Base-by-base conservation (phyloP, 2,329 filamentous ascomycete species). In the Pseudogymnoascus sp. region DNA sequence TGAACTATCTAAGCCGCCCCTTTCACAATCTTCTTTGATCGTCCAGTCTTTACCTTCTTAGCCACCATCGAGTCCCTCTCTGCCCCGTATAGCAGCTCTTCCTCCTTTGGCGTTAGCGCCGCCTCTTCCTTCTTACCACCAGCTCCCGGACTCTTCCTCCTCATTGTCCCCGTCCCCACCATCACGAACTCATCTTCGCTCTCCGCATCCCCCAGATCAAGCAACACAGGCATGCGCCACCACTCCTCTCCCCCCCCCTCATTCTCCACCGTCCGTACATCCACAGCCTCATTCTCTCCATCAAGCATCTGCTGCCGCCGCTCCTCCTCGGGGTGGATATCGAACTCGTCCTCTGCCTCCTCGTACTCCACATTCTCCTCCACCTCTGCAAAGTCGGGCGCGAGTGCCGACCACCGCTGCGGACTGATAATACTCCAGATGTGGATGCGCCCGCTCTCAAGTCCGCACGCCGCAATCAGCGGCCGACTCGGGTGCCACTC, bases 361-460 rank as follows among this genome's bases (percentile, higher is more conserved):
- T 95, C 85, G 72, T 99, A 99, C 73, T 97, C 91, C 21, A 96
- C 92, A 69, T 99, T 99, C 76, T 99, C 94, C 75, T 99, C 94
- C 12, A 99, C 92, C 75, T 99, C 94, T 41, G 88, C 90, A 74
- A 99, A 99, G 75, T 99, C 95, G 0, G 94, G 94, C 5, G 95
- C 95, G 31, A 99, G 82, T 1, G 94, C 93, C 13, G 92, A 97
- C 95, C 94, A 99, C 69, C 94, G 90, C 72, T 99, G 95, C 8
- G 94, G 93, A 61, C 91, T 94, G 41, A 93, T 87, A 62, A 97
- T 94, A 4, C 91, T 93, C 94, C 94, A 99, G 35, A 96, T 89
- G 77, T 96, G 96, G 71, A 99, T 91, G 61, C 90, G 86, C 5
- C 94, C 94, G 0, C 90, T 93, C 75, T 99, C 95, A 4, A 97